Evolutionary conservation across 352 stramenopile species (phyloP), one percentile per base, ranked within the genome.

Genomic region (Pythium chondricola): DNA sequence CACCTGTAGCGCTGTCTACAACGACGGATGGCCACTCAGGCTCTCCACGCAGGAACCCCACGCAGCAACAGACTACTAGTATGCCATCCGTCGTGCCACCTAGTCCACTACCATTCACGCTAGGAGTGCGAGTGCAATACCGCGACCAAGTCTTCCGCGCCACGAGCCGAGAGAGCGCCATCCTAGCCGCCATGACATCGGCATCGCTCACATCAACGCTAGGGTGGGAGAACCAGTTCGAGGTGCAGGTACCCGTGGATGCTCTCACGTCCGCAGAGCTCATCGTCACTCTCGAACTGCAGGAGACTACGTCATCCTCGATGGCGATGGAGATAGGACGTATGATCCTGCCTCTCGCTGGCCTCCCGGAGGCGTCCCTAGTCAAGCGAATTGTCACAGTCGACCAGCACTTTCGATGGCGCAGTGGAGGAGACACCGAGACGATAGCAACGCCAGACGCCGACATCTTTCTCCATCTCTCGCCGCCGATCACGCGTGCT

Each of bases 141-240:
- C 67, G 56, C 0, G 61, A 67, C 4, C 71, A 84, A 48, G 56
- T 35, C 14, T 63, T 74, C 4, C 69, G 64, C 18, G 61, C 73
- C 0, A 72, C 67, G 1, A 84, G 71, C 39, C 58, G 76, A 36
- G 73, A 85, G 44, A 54, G 39, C 4, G 67, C 51, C 8, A 65
- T 84, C 1, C 31, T 73, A 2, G 52, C 67, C 4, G 52, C 69
- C 1, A 35, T 84, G 27, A 39, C 63, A 13, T 52, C 52, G 0
- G 52, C 32, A 3, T 17, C 43, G 13, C 21, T 44, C 3, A 69
- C 61, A 0, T 50, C 61, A 2, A 10, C 22, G 14, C 51, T 85
- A 8, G 71, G 71, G 20, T 88, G 73, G 73, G 73, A 84, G 22
- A 71, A 88, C 41, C 73, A 83, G 30, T 88, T 82, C 31, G 71